Evolutionary conservation across 495 filamentous ascomycete genomes (phyloP), one percentile per base, ranked within the genome.

Genomic region (Sphaerosporella brunnea): DNA sequence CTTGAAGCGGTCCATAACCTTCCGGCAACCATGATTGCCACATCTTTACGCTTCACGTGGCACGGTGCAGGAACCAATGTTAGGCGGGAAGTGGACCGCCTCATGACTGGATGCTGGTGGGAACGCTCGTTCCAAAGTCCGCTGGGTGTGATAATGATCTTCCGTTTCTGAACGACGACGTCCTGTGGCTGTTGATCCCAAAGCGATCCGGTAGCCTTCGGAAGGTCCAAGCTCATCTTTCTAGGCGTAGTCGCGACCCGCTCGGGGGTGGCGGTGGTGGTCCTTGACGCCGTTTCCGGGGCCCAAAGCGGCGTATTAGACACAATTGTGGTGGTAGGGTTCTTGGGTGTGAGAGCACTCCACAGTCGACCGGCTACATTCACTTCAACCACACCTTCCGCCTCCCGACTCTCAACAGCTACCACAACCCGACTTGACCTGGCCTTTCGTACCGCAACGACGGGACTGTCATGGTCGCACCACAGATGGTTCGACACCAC

Each of bases 241-340:
- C 43, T 20, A 8, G 43, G 43, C 10, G 43, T 13, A 13, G 43
- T 34, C 15, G 13, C 43, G 13, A 46, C 39, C 25, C 56, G 47
- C n/a, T 51, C 38, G 15, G 56, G 56, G 9, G 37, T 21, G 19
- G 56, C 52, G 7, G 52, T 36, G 16, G 56, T 60, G n/a, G 56
- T 59, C 21, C 56, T 32, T 3, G 48, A 46, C n/a, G 56, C 56
- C 9, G 26, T 40, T 18, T 51, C 56, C n/a, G 49, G 52, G 7
- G 56, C 42, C 56, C 56, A 60, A 11, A 60, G 52, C 4, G 56
- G 45, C 9, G 52, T 21, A 20, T 16, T n/a, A 4, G 40, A 13
- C 10, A 26, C 24, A 13, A n/a, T 26, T 2, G 40, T 19, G 40
- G 40, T 10, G 21, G 40, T 13, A 40, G 37, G 37, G n/a, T n/a